Evolutionary conservation across 73 alveolate species (phyloP), one percentile per base, ranked within the genome.

Genomic region (Urostyla sp.): DNA sequence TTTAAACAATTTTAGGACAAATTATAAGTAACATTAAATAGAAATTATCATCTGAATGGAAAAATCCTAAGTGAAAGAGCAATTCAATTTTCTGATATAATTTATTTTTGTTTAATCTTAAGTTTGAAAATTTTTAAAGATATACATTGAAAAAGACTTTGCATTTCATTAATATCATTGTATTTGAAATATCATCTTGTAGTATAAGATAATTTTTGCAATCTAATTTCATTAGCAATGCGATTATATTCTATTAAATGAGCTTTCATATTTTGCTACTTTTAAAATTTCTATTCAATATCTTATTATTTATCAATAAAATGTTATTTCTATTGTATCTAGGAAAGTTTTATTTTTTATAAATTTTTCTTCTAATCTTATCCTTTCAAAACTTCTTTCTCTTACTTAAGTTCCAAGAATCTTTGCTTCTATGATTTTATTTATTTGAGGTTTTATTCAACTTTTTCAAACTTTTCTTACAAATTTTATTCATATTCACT

Each of bases 31-130:
- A 15, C 3, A 6, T 59, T 18, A 75, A 75, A 58, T 58, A 46
- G 21, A 53, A 66, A 27, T 28, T 75, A 20, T 67, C 74, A 1
- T 75, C 54, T 46, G 87, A 75, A 57, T 75, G 87, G 87, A 75
- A 75, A 21, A 75, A 75, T 32, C 26, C 58, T 21, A 37, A 54
- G 23, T n/a, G 87, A 36, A 7, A 20, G 23, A 36, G 54, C 7
- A 38, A 46, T 10, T 32, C 30, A n/a, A 63, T 37, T 3, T 77
- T 35, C 40, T 18, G 26, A 10, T 21, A 63, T 38, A 18, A n/a
- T n/a, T n/a, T n/a, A n/a, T n/a, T n/a, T n/a, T n/a, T n/a, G n/a
- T n/a, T 40, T 15, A 40, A 40, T 10, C 18, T 40, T 15, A 40
- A 15, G 51, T 40, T 40, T 40, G 51, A 40, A 10, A 40, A 40